Percentiles rank a stretch among this genome's conserved stretches.
Evolutionary conservation across 2,329 filamentous ascomycete genomes (phyloP).

Genomic region (Trichoderma pleuroti): DNA sequence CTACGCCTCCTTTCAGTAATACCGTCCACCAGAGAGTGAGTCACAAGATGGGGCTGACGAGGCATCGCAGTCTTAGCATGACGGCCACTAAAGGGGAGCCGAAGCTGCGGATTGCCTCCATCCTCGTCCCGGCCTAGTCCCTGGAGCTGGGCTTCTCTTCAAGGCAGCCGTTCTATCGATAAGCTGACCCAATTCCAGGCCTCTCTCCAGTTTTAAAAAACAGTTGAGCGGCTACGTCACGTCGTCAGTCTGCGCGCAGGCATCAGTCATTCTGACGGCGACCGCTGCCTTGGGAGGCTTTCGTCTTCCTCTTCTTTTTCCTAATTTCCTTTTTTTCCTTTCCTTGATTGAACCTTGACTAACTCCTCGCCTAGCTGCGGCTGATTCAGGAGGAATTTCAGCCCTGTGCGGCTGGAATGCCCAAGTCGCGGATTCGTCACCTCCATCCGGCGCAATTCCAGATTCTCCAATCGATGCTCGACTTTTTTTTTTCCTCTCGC

Average conservation of each 20-base stretch:
- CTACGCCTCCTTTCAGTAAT: slow-evolving; percentile 3
- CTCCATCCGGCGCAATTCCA: not conserved
- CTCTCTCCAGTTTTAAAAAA: not conserved
- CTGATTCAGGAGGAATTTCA: slow-evolving; percentile 2
- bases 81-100: slow-evolving; percentile 16
- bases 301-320: not conserved
- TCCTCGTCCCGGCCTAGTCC: slow-evolving; percentile 1
- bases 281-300: not conserved
- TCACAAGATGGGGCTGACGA: slow-evolving; percentile 20
- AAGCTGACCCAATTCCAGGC: not conserved
- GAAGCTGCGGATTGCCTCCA: slow-evolving; percentile 12
- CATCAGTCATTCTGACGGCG: not conserved
- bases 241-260: not conserved
- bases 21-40: slow-evolving; percentile 13
- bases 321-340: not conserved
- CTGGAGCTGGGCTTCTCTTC: not conserved
- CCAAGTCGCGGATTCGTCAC: not conserved
- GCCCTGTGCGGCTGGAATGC: slow-evolving; percentile 12
- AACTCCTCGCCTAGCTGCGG: not conserved
- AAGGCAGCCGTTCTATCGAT: slow-evolving; percentile 9
- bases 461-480: not conserved
- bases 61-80: not conserved
- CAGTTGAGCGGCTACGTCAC: not conserved
- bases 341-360: not conserved
- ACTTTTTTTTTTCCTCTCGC: not conserved